Percentiles rank a stretch among this genome's conserved stretches.
Evolutionary conservation across 2,329 filamentous ascomycete species (phyloP).

Genomic region (Microascus cirrosus): DNA sequence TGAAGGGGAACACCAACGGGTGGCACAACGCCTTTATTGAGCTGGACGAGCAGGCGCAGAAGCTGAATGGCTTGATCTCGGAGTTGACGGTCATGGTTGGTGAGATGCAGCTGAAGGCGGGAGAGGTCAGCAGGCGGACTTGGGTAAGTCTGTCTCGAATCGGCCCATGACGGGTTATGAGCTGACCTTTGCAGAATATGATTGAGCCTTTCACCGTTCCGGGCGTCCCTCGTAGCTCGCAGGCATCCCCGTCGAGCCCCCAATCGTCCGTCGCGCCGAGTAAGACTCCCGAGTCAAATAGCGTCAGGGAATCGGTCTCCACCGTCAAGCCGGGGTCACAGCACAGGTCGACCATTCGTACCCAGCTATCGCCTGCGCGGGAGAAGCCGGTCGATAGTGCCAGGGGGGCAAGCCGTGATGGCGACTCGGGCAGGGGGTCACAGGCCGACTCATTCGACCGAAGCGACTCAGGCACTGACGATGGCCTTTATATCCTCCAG

Average conservation of each 20-base stretch:
- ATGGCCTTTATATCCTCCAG: constrained; percentile 37
- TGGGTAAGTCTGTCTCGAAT: constrained; percentile 41
- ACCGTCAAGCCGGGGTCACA: background rate
- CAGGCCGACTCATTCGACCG: background rate
- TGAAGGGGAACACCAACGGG: constrained; percentile 86
- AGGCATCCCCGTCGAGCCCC: background rate
- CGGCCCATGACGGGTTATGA: background rate
- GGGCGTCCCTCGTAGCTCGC: background rate
- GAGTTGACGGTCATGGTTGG: constrained; percentile 67
- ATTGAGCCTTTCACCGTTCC: constrained; percentile 4
- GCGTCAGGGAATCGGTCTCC: background rate
- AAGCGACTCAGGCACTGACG: background rate
- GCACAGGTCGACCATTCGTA: background rate
- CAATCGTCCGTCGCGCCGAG: background rate
- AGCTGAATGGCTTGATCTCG: constrained; percentile 57
- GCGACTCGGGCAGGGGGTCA: background rate
- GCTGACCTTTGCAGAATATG: background rate
- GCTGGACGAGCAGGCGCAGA: constrained; percentile 60
- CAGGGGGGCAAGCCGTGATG: background rate
- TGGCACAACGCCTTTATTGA: constrained; percentile 76
- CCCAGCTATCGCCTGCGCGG: background rate
- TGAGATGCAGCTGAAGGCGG: constrained; percentile 79
- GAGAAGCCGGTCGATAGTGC: constrained; percentile 2
- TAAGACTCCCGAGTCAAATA: constrained; percentile 1
- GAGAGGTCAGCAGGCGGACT: constrained; percentile 68